These are phyloP conservation scores for Tubosaeta sp. DNA, from an alignment of 768 basidiomycete species.

Conservation along the genomic window DNA sequence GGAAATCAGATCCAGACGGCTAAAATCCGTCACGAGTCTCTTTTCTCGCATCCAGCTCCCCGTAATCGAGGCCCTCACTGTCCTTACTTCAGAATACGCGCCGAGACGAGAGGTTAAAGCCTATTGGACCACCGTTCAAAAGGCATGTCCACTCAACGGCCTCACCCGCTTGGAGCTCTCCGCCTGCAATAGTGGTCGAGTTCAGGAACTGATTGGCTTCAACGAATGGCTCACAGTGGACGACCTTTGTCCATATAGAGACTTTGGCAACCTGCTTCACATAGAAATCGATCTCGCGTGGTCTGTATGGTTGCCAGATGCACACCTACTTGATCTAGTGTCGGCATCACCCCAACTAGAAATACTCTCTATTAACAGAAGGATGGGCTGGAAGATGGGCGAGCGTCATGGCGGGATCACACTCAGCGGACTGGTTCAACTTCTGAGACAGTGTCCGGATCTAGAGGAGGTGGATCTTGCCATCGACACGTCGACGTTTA, in stretches of 20 bases:
- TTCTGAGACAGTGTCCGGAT: not conserved
- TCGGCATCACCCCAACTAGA: not conserved
- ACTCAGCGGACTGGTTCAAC: not conserved
- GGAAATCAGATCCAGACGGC: not conserved
- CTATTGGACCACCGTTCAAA: not conserved
- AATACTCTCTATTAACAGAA: not conserved
- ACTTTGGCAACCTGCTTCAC: not conserved
- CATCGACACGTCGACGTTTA: not conserved
- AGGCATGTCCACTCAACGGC: not conserved
- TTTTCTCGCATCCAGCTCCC: not conserved
- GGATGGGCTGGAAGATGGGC: not conserved
- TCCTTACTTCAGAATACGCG: not conserved
- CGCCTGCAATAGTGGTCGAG: not conserved
- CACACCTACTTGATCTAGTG: not conserved
- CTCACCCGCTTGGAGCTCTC: not conserved
- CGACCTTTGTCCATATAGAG: not conserved
- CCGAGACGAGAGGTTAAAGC: not conserved
- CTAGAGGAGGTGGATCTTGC: not conserved
- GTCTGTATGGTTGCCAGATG: not conserved
- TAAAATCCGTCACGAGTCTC: not conserved
- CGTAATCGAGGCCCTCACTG: not conserved
- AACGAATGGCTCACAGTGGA: not conserved
- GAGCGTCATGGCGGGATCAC: not conserved
- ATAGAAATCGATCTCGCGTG: not conserved
- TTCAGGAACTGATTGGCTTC: not conserved